Conservation (phyloP, 768 basidiomycete species). For the Astraeus odoratus region DNA sequence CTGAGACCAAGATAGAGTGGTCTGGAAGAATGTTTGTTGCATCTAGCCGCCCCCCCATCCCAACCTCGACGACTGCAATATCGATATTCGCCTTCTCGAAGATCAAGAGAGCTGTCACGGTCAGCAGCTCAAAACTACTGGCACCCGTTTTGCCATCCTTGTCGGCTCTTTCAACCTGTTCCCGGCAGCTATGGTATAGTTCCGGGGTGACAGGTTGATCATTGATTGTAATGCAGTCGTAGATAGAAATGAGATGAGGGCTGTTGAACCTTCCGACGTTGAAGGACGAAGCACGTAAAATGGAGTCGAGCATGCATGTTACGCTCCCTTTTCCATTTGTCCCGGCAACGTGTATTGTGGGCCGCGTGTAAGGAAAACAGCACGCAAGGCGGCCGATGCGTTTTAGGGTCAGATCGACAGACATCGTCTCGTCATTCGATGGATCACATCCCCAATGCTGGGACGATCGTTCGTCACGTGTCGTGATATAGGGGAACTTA, state of each 20-base stretch:
- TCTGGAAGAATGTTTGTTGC: conserved; percentile 89
- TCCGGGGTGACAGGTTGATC: conserved; percentile 41
- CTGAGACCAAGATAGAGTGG: conserved; percentile 63
- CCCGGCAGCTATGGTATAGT: conserved; percentile 41
- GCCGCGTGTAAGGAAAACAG: conserved; percentile 58
- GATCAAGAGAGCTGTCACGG: conserved; percentile 68
- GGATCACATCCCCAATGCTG: neutral
- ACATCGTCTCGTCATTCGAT: conserved; percentile 32
- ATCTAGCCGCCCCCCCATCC: conserved; percentile 89
- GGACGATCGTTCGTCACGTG: neutral
- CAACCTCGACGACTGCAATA: conserved; percentile 84
- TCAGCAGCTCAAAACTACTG: conserved; percentile 80
- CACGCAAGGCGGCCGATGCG: conserved; percentile 48
- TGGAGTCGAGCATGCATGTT: conserved; percentile 73
- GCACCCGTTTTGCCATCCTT: conserved; percentile 37
- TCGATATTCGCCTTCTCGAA: conserved; percentile 72
- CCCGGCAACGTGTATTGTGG: conserved; percentile 86
- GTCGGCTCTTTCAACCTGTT: conserved; percentile 44
- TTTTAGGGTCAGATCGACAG: conserved; percentile 63
- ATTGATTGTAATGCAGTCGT: conserved; percentile 73
- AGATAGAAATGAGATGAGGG: conserved; percentile 76
- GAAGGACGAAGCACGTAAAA: conserved; percentile 50
- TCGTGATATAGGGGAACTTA: too few species aligned
- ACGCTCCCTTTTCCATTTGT: conserved; percentile 98
- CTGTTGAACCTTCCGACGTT: conserved; percentile 83